Conservation (phyloP, 2,329 filamentous ascomycete species). For the Alternaria sp. region DNA sequence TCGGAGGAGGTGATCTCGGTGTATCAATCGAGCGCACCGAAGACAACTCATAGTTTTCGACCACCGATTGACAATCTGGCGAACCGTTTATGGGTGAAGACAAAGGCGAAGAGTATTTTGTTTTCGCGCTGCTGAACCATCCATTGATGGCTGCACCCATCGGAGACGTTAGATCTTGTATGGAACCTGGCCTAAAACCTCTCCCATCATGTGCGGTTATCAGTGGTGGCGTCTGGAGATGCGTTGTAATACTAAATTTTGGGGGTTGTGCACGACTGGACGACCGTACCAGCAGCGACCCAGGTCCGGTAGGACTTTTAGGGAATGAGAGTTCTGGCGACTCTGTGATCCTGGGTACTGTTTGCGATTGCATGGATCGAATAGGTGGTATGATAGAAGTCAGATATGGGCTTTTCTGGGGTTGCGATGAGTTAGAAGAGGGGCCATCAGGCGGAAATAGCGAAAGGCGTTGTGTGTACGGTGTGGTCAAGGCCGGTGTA, state of each 20-base stretch:
- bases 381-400: slow-evolving; percentile 5
- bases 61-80: slow-evolving; percentile 19
- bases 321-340: background rate
- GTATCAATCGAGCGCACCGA: slow-evolving; percentile 26
- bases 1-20: slow-evolving; percentile 5
- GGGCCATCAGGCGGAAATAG: slow-evolving; percentile 16
- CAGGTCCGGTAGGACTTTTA: background rate
- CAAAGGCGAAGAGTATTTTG: background rate
- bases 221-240: slow-evolving; percentile 8
- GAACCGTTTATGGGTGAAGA: slow-evolving; percentile 9
- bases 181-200: slow-evolving; percentile 1
- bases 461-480: slow-evolving; percentile 14
- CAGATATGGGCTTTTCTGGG: background rate
- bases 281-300: background rate
- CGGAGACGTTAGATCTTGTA: slow-evolving; percentile 20
- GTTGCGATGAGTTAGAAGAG: background rate
- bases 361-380: slow-evolving; percentile 3
- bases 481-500: slow-evolving; percentile 14
- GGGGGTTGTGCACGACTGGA: background rate
- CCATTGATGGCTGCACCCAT: slow-evolving; percentile 27
- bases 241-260: slow-evolving; percentile 17
- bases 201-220: background rate
- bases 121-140: slow-evolving; percentile 17
- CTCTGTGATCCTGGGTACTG: background rate
- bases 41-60: slow-evolving; percentile 27